These are phyloP conservation scores for Coprinellus micaceus DNA, from an alignment of 768 basidiomycete species.

Conservation along the genomic window DNA sequence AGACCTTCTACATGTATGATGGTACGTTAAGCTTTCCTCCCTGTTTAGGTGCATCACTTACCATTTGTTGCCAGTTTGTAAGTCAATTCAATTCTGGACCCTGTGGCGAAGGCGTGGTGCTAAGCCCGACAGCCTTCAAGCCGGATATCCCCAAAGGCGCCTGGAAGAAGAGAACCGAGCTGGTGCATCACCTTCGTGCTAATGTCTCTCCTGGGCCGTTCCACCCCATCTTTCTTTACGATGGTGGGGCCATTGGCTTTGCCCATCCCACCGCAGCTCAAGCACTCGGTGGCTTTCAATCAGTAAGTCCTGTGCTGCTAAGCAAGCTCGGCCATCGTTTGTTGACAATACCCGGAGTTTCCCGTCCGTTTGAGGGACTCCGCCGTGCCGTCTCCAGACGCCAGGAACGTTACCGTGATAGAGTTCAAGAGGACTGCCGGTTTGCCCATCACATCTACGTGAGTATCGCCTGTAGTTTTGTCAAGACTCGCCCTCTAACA, in stretches of 20 bases:
- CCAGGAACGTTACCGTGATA: neutral
- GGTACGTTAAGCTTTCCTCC: slow-evolving; percentile 14
- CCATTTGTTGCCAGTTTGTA: neutral
- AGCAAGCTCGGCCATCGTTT: too few species aligned
- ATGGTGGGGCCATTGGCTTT: slow-evolving; percentile 42
- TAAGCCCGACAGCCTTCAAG: slow-evolving; percentile 13
- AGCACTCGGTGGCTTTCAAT: slow-evolving; percentile 22
- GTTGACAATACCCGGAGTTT: neutral
- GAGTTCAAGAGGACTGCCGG: neutral
- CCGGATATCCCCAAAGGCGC: slow-evolving; percentile 21
- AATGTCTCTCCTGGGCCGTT: slow-evolving; percentile 32
- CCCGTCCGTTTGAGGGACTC: neutral
- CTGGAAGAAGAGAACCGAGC: slow-evolving; percentile 23
- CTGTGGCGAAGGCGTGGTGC: neutral
- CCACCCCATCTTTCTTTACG: slow-evolving; percentile 42
- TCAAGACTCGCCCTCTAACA: neutral
- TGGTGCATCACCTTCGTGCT: slow-evolving; percentile 39
- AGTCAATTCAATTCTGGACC: neutral
- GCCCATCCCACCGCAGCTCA: slow-evolving; percentile 29
- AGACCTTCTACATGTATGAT: slow-evolving; percentile 28
- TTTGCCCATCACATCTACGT: neutral
- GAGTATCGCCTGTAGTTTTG: neutral
- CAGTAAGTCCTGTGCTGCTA: slow-evolving; percentile 19
- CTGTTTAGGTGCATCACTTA: neutral
- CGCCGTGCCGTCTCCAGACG: neutral